Evolutionary conservation across 2,329 filamentous ascomycete species (phyloP).

Genomic region (Botrytis fragariae): DNA sequence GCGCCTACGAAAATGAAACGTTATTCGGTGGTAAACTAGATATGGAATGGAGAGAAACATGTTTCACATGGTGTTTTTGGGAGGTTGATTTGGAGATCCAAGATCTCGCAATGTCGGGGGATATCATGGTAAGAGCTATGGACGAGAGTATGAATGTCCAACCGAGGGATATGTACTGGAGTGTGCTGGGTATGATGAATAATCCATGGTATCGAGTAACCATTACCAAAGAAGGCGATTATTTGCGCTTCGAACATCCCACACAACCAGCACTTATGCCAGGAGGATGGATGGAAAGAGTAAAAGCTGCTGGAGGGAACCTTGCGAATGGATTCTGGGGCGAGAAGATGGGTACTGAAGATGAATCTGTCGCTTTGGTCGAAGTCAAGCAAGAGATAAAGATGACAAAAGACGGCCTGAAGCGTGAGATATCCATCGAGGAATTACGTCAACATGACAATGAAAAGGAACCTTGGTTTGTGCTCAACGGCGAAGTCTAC

Average conservation of each 20-base stretch:
- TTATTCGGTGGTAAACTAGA: slow-evolving; percentile 77
- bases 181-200: slow-evolving; percentile 95
- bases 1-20: slow-evolving; percentile 53
- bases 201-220: slow-evolving; percentile 88
- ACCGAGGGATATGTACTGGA: slow-evolving; percentile 95
- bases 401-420: slow-evolving; percentile 70
- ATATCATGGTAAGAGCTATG: slow-evolving; percentile 82
- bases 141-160: slow-evolving; percentile 85
- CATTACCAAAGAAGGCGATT: slow-evolving; percentile 64
- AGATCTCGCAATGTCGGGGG: slow-evolving; percentile 62
- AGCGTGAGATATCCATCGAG: slow-evolving; percentile 62
- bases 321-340: slow-evolving; percentile 83
- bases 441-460: slow-evolving; percentile 68
- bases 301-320: slow-evolving; percentile 80
- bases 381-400: slow-evolving; percentile 63
- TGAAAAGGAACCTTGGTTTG: slow-evolving; percentile 75
- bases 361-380: slow-evolving; percentile 45
- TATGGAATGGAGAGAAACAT: slow-evolving; percentile 75
- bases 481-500: slow-evolving; percentile 84
- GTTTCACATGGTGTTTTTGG: slow-evolving; percentile 95
- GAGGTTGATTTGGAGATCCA: slow-evolving; percentile 63
- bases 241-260: slow-evolving; percentile 80
- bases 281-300: slow-evolving; percentile 90
- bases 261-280: slow-evolving; percentile 74
- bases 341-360: slow-evolving; percentile 59